These are phyloP conservation scores for Centella asiatica DNA, from an alignment of 129 eudicot species.

Conservation along the genomic window DNA sequence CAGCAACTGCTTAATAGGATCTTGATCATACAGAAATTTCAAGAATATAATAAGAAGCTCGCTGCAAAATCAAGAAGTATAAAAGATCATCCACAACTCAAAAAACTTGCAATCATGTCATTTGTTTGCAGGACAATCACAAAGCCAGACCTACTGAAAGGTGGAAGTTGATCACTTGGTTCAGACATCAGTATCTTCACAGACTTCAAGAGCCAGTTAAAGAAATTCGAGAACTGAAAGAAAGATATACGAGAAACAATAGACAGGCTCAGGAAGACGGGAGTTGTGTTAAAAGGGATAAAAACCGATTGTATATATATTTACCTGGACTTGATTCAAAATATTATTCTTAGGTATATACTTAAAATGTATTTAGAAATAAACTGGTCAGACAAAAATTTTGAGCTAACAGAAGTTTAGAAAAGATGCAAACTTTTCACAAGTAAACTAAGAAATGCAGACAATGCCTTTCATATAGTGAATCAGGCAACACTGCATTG, in stretches of 20 bases:
- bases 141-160: conserved; percentile 62
- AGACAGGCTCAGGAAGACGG: background rate
- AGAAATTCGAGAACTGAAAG: conserved; percentile 88
- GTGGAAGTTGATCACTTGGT: conserved; percentile 71
- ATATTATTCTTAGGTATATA: background rate
- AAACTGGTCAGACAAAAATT: background rate
- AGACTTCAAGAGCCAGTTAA: conserved; percentile 89
- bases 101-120: background rate
- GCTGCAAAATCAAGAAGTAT: conserved; percentile 39
- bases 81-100: background rate
- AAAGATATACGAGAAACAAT: background rate
- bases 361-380: background rate
- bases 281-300: background rate
- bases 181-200: conserved; percentile 91
- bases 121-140: background rate
- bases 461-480: too few species aligned
- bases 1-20: conserved; percentile 71
- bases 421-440: too few species aligned
- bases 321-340: background rate
- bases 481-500: too few species aligned
- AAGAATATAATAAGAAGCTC: conserved; percentile 82
- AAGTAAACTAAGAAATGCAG: too few species aligned
- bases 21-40: conserved; percentile 89
- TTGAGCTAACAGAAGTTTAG: background rate
- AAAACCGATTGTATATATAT: background rate